Base-by-base conservation (phyloP, 148 eudicot genomes). In the Dianthus caryophyllus region DNA sequence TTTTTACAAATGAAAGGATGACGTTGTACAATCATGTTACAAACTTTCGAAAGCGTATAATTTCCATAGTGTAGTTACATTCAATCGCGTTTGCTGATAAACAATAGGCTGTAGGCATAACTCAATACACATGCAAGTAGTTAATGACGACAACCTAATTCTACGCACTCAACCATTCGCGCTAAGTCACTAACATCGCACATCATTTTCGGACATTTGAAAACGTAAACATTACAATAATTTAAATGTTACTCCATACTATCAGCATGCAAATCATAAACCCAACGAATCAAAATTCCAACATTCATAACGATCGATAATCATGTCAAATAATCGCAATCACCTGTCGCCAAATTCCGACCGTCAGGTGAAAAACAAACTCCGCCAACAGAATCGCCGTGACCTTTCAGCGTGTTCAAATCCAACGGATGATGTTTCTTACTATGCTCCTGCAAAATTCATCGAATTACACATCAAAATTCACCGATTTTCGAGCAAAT, bases 391-490 rank as follows among this genome's bases (percentile, higher is more conserved):
- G 85, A 61, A 80, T 95, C 99, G 5, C 88, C 82, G 66, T 95
- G 99, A 72, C 99, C 99, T 83, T 95, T 95, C 73, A 95, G 71
- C 59, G 99, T 95, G 67, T 95, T 95, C 82, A 95, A 70, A 81
- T 95, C 97, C 84, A 95, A 79, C 1, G 86, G 89, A 73, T 95
- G 99, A 77, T 95, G 99, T 72, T 79, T 79, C 88, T 88, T 95
- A 77, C 66, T 84, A 53, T 77, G 84, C 26, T 94, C 99, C 99
- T 90, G 60, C 82, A 87, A 60, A 76, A 33, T 33, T 21, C 41
- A 52, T 52, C 51, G 53, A 67, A 71, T 66, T 50, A 59, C 36
- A 61, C 61, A 49, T 25, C 17, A 22, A 31, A 36, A 38, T 50
- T 68, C 27, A 61, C 26, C 47, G 14, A 60, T 60, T 18, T 36